phyloP scores from a whole-genome alignment of 2,329 filamentous ascomycete species.

The Teratosphaeria gauchensis region DNA sequence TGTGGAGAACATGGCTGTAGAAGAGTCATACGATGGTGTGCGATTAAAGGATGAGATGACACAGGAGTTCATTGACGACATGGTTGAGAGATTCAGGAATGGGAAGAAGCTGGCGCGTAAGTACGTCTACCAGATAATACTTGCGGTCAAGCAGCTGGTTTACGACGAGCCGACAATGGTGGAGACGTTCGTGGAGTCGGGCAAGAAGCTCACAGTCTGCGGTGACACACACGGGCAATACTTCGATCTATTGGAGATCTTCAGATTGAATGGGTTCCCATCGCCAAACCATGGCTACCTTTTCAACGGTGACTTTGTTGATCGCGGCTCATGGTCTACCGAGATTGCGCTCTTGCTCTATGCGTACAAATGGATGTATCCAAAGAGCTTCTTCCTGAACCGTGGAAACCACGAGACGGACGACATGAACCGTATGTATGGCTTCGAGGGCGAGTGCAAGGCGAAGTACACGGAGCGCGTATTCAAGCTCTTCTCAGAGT shows the following conservation, averaged over 20 bases:
- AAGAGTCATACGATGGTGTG: slow-evolving; percentile 76
- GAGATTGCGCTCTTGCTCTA: slow-evolving; percentile 91
- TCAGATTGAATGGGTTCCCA: slow-evolving; percentile 79
- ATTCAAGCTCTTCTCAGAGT: slow-evolving; percentile 97
- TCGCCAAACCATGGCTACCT: slow-evolving; percentile 83
- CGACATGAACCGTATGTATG: slow-evolving; percentile 95
- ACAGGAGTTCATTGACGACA: slow-evolving; percentile 92
- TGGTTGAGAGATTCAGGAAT: slow-evolving; percentile 90
- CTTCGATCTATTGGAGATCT: slow-evolving; percentile 94
- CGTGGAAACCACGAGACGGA: slow-evolving; percentile 92
- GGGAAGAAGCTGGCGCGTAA: slow-evolving; percentile 94
- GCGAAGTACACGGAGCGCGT: slow-evolving; percentile 93
- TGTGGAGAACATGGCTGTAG: slow-evolving; percentile 73
- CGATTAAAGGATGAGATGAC: slow-evolving; percentile 77
- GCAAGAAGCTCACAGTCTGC: slow-evolving; percentile 79
- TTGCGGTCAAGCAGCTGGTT: slow-evolving; percentile 80
- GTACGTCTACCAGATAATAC: slow-evolving; percentile 93
- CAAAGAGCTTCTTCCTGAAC: slow-evolving; percentile 80
- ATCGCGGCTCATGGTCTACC: slow-evolving; percentile 95
- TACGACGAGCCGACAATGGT: slow-evolving; percentile 96
- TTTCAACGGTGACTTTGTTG: slow-evolving; percentile 98
- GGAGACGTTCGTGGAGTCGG: slow-evolving; percentile 71
- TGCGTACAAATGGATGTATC: slow-evolving; percentile 92
- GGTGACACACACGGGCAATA: slow-evolving; percentile 98
- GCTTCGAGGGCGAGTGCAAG: slow-evolving; percentile 96